These are phyloP conservation scores for Edaphochlamys debaryana DNA, from an alignment of 139 green algal species.

Conservation along the genomic window DNA sequence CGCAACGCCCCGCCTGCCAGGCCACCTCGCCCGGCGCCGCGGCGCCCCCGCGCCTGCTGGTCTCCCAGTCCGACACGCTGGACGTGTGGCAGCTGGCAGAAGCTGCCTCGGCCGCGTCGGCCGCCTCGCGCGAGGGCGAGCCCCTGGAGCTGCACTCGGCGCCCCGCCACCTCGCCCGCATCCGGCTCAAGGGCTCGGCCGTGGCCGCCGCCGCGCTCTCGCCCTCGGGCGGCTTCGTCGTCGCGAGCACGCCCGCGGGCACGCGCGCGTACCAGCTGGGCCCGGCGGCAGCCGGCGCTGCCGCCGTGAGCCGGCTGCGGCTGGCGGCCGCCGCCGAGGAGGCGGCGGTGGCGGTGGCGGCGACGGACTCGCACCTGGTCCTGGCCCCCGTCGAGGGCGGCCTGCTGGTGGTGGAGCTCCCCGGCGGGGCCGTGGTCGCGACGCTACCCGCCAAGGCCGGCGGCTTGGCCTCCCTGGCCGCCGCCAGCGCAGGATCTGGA, in stretches of 20 bases:
- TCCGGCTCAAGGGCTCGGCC: slow-evolving; percentile 52
- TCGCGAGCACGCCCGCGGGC: slow-evolving; percentile 59
- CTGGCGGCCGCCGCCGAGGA: slow-evolving; percentile 15
- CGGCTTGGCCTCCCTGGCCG: not conserved
- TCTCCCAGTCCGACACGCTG: slow-evolving; percentile 42
- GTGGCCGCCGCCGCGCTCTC: slow-evolving; percentile 71
- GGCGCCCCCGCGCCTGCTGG: not conserved
- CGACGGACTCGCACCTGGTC: slow-evolving; percentile 8
- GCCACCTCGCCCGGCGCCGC: not conserved
- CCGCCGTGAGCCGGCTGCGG: slow-evolving; percentile 18
- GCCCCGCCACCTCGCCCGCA: slow-evolving; percentile 63
- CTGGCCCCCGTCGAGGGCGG: slow-evolving; percentile 4
- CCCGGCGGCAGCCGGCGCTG: not conserved
- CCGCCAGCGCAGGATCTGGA: not conserved
- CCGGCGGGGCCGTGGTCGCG: not conserved
- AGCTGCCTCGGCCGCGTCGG: not conserved
- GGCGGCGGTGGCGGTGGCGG: slow-evolving; percentile 10
- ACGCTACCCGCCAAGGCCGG: not conserved
- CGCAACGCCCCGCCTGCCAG: slow-evolving; percentile 75
- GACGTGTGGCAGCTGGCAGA: slow-evolving; percentile 42
- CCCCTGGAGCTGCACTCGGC: slow-evolving; percentile 54
- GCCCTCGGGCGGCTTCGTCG: slow-evolving; percentile 69
- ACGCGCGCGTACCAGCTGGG: slow-evolving; percentile 59
- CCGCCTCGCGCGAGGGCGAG: slow-evolving; percentile 37
- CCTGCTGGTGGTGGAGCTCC: not conserved